Evolutionary conservation across 352 stramenopile species (phyloP), one percentile per base, ranked within the genome.

Genomic region (Globisporangium paddicum): DNA sequence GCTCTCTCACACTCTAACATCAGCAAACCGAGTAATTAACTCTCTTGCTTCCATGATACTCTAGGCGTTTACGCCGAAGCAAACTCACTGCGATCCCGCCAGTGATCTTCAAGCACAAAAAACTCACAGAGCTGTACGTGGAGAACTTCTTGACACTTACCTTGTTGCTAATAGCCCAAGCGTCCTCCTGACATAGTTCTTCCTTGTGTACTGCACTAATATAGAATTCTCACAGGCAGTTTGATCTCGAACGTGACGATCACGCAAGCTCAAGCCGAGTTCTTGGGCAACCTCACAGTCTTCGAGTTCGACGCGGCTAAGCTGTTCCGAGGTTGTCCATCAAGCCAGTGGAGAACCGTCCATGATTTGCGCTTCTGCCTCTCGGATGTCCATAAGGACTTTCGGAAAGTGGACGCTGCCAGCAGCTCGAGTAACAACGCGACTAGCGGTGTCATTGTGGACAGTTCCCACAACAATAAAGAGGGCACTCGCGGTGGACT

Each of bases 31-130:
- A 37, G 32, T 13, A 13, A 37, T 13, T 11, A 4, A 37, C 1
- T 13, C n/a, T 4, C 32, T 9, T 37, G 32, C 32, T 37, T 8
- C 10, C 32, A 13, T 42, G 37, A 5, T 18, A 19, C 13, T 19
- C 19, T 48, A 74, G 67, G 18, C 41, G 64, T 14, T 57, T 74
- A 25, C 21, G 21, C 2, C 32, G 52, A 34, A 74, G 71, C 67
- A 69, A 71, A 18, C 51, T 74, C 35, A 69, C 60, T 7, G 60
- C 58, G 57, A 65, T 74, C 18, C 67, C 67, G 2, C 52, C 50
- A 10, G 44, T 63, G 28, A 64, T 74, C 41, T 74, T 61, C 45
- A 74, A 42, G 3, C 56, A 69, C 52, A 53, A 34, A 7, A 66
- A 54, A 18, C 50, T 74, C 34, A 59, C 40, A 5, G 58, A 50